A percentile compares a stretch with the other conserved stretches of the same genome.
Conservation (phyloP, 2,329 filamentous ascomycete species). For the Botrytis fragariae region DNA sequence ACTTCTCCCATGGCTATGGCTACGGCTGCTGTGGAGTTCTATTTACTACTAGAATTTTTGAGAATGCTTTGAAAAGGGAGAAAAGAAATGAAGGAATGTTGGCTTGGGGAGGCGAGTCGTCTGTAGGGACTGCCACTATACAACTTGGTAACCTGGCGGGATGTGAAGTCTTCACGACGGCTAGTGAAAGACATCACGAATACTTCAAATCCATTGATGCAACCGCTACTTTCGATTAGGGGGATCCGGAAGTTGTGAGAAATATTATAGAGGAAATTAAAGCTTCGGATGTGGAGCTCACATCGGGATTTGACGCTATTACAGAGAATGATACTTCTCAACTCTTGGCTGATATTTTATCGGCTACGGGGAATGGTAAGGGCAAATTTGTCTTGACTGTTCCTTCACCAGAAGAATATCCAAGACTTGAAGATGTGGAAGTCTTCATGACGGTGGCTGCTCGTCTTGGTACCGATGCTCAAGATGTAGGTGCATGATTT, state of each 20-base stretch:
- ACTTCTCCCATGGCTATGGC: neutral
- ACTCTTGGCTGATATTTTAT: slow-evolving; percentile 16
- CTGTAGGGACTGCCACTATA: slow-evolving; percentile 39
- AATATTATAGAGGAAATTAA: slow-evolving; percentile 22
- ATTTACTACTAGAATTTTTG: slow-evolving; percentile 18
- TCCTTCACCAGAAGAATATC: slow-evolving; percentile 6
- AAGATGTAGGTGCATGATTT: slow-evolving; percentile 25
- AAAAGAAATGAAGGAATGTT: slow-evolving; percentile 37
- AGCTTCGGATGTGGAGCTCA: slow-evolving; percentile 17
- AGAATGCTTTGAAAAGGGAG: slow-evolving; percentile 21
- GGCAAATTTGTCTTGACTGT: slow-evolving; percentile 20
- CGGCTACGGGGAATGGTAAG: slow-evolving; percentile 5
- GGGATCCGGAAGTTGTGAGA: slow-evolving; percentile 17
- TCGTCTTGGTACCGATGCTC: neutral
- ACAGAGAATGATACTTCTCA: slow-evolving; percentile 16
- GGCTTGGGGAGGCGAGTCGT: slow-evolving; percentile 31
- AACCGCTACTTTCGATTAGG: slow-evolving; percentile 44
- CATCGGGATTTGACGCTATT: slow-evolving; percentile 22
- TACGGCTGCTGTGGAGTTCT: neutral
- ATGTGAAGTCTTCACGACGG: slow-evolving; percentile 42
- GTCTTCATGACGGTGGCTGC: slow-evolving; percentile 15
- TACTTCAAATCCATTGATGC: slow-evolving; percentile 44
- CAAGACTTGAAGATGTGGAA: slow-evolving; percentile 20
- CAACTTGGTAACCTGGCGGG: slow-evolving; percentile 45
- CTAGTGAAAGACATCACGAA: slow-evolving; percentile 37